Evolutionary conservation across 768 basidiomycete genomes (phyloP).

Genomic region (Cantharellus cinnabarinus): DNA sequence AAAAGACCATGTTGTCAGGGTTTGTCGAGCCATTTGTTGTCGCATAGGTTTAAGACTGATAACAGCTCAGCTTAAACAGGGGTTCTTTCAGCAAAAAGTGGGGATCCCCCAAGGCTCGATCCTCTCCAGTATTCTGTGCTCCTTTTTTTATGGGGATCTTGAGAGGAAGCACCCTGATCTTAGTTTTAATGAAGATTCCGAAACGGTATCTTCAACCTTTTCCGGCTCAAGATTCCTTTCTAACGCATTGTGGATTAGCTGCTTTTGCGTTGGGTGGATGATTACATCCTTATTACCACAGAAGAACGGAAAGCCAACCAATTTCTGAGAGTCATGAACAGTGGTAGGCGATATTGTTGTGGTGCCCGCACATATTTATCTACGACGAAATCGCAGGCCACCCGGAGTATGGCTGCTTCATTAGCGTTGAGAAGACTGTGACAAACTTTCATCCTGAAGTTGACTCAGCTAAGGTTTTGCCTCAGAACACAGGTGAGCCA

Average conservation of each 20-base stretch:
- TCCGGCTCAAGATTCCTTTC: not conserved
- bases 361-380: not conserved
- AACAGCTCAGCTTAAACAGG: conserved; percentile 45
- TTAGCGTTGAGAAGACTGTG: conserved; percentile 74
- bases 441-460: conserved; percentile 49
- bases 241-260: conserved; percentile 24
- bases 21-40: conserved; percentile 11
- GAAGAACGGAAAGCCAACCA: conserved; percentile 32
- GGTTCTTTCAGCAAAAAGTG: conserved; percentile 66
- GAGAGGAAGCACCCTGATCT: conserved; percentile 32
- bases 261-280: conserved; percentile 76
- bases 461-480: conserved; percentile 5
- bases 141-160: conserved; percentile 85
- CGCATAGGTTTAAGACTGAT: not conserved
- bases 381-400: conserved; percentile 30
- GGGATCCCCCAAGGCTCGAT: conserved; percentile 97
- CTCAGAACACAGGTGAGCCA: conserved; percentile 8
- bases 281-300: conserved; percentile 79
- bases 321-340: conserved; percentile 60
- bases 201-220: not conserved
- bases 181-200: conserved; percentile 26
- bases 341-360: conserved; percentile 25
- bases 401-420: conserved; percentile 84
- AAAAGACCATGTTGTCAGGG: conserved; percentile 82
- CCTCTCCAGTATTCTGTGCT: conserved; percentile 84